Conservation (phyloP, 768 basidiomycete species). For the Mycena pura region DNA sequence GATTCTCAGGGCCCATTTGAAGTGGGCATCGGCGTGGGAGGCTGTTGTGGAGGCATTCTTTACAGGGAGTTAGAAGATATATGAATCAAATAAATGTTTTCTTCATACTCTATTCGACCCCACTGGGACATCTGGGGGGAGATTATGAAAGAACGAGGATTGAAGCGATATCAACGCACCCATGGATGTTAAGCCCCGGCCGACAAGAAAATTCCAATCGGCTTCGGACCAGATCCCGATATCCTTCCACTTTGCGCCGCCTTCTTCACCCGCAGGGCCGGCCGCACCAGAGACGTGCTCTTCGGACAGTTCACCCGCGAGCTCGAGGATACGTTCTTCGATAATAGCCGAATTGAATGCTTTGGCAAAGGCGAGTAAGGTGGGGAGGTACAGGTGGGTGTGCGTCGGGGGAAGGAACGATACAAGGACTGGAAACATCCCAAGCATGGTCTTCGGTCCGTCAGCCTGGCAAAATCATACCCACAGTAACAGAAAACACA, state of each 20-base stretch:
- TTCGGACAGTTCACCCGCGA: conserved; percentile 73
- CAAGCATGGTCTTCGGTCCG: conserved; percentile 60
- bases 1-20: conserved; percentile 62
- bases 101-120: conserved; percentile 65
- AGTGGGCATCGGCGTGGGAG: conserved; percentile 69
- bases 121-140: conserved; percentile 67
- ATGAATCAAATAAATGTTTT: neutral
- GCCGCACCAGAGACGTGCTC: conserved; percentile 68
- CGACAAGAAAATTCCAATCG: conserved; percentile 84
- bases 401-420: conserved; percentile 79
- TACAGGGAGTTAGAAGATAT: conserved; percentile 32
- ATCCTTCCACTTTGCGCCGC: conserved; percentile 73
- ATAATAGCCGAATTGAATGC: conserved; percentile 76
- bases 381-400: conserved; percentile 71
- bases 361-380: conserved; percentile 79
- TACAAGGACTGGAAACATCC: conserved; percentile 76
- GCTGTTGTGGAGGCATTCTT: conserved; percentile 72
- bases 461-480: conserved; percentile 7
- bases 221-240: conserved; percentile 89
- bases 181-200: conserved; percentile 84
- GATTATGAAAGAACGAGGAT: neutral
- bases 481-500: conserved; percentile 40
- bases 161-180: conserved; percentile 49
- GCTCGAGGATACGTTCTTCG: conserved; percentile 77
- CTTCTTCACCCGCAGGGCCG: conserved; percentile 60